phyloP scores from a whole-genome alignment of 208 protist genomes.

The Novymonas esmeraldas region DNA sequence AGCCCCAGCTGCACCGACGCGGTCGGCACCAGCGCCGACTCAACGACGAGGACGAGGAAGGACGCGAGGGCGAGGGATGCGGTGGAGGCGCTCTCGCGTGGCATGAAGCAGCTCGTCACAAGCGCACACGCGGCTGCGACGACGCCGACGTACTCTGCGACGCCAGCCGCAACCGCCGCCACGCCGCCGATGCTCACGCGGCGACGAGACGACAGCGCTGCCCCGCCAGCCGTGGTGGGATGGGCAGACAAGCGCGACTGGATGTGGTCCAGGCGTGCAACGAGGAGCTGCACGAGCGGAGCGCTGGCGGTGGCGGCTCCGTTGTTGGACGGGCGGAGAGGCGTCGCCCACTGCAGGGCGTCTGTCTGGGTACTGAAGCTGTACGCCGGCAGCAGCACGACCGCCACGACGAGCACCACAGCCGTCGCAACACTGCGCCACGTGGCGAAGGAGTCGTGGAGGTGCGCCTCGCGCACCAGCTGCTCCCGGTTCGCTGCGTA shows the following conservation, averaged over 20 bases:
- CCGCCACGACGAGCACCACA: conserved; percentile 37
- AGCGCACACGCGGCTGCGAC: conserved; percentile 46
- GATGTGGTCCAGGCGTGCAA: conserved; percentile 31
- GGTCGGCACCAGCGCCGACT: conserved; percentile 36
- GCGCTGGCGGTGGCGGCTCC: conserved; percentile 13
- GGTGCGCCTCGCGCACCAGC: conserved; percentile 43
- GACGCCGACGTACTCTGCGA: conserved; percentile 38
- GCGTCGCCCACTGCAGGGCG: conserved; percentile 17
- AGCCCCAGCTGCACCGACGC: conserved; percentile 40
- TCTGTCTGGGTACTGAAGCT: conserved; percentile 54
- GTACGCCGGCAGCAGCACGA: conserved; percentile 61
- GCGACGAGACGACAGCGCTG: conserved; percentile 7
- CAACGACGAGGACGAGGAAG: conserved; percentile 47
- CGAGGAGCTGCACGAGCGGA: conserved; percentile 35
- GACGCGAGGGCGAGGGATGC: conserved; percentile 42
- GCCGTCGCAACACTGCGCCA: conserved; percentile 44
- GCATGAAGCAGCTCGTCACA: conserved; percentile 69
- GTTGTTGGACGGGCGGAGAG: conserved; percentile 1
- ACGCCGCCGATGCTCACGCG: conserved; percentile 6
- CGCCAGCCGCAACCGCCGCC: background rate
- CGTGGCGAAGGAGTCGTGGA: conserved; percentile 34
- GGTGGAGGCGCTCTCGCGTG: conserved; percentile 27
- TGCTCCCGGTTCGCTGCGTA: conserved; percentile 50
- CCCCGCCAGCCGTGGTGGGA: background rate
- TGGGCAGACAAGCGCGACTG: conserved; percentile 10